Conservation (phyloP, 331 rosid species). For the Saraca asoca region DNA sequence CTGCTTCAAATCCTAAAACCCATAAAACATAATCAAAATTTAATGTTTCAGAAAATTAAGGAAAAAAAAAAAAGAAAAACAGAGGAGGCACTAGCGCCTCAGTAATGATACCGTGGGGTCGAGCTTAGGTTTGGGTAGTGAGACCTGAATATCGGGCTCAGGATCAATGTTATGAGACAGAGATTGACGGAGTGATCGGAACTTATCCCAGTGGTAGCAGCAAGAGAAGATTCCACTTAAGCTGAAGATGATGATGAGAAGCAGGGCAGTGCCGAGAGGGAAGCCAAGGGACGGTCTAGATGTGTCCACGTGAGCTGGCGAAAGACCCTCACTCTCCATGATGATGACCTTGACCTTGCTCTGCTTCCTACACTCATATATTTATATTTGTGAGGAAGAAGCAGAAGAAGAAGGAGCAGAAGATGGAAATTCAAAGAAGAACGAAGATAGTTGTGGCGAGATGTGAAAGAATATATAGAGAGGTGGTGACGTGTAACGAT, state of each 20-base stretch:
- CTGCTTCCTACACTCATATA: conserved; percentile 39
- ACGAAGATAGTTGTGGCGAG: too few species aligned
- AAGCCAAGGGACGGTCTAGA: conserved; percentile 91
- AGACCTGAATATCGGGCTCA: conserved; percentile 16
- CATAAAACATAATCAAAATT: too few species aligned
- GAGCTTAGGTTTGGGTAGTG: too few species aligned
- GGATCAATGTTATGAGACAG: conserved; percentile 29
- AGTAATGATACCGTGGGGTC: too few species aligned
- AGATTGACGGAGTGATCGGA: too few species aligned
- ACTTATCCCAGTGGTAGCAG: too few species aligned
- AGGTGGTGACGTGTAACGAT: too few species aligned
- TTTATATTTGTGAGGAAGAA: neutral
- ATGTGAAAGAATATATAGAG: too few species aligned
- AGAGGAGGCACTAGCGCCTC: too few species aligned
- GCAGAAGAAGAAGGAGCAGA: neutral
- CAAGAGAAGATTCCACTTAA: conserved; percentile 30
- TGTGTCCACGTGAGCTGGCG: conserved; percentile 63
- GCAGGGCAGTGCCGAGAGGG: conserved; percentile 94
- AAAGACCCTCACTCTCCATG: conserved; percentile 70
- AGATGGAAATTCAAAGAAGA: too few species aligned
- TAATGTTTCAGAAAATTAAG: too few species aligned
- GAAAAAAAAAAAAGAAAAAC: too few species aligned
- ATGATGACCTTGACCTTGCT: neutral
- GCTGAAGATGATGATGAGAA: conserved; percentile 79
- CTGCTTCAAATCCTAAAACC: conserved; percentile 42